Percentiles rank a stretch among this genome's conserved stretches.
Evolutionary conservation across 495 filamentous ascomycete genomes (phyloP).

Genomic region (Neurospora hispaniola): DNA sequence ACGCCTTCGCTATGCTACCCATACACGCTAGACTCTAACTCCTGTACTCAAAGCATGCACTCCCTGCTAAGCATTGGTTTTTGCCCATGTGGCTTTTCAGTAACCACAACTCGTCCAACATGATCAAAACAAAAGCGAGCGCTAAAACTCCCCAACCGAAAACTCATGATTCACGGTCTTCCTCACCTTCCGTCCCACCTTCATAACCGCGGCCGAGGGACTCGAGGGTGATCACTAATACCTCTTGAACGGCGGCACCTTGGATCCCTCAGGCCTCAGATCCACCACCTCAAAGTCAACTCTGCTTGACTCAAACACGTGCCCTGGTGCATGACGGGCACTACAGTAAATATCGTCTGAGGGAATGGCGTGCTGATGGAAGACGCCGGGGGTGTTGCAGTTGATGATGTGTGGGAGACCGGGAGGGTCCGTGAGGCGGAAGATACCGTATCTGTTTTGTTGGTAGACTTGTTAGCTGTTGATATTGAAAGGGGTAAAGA

Average conservation of each 20-base stretch:
- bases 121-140: background rate
- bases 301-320: constrained; percentile 57
- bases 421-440: constrained; percentile 86
- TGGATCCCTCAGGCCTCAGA: constrained; percentile 7
- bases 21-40: background rate
- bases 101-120: background rate
- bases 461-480: background rate
- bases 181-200: background rate
- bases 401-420: constrained; percentile 68
- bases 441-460: constrained; percentile 68
- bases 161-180: background rate
- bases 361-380: constrained; percentile 53
- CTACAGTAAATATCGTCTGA: constrained; percentile 66
- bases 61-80: background rate
- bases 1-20: background rate
- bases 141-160: background rate
- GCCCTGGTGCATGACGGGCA: constrained; percentile 62
- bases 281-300: constrained; percentile 19
- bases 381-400: constrained; percentile 65
- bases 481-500: background rate
- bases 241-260: background rate
- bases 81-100: background rate
- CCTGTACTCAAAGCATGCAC: background rate
- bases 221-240: background rate
- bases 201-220: background rate